phyloP scores from a whole-genome alignment of 2,329 filamentous ascomycete species.

The Corinectria fuckeliana region DNA sequence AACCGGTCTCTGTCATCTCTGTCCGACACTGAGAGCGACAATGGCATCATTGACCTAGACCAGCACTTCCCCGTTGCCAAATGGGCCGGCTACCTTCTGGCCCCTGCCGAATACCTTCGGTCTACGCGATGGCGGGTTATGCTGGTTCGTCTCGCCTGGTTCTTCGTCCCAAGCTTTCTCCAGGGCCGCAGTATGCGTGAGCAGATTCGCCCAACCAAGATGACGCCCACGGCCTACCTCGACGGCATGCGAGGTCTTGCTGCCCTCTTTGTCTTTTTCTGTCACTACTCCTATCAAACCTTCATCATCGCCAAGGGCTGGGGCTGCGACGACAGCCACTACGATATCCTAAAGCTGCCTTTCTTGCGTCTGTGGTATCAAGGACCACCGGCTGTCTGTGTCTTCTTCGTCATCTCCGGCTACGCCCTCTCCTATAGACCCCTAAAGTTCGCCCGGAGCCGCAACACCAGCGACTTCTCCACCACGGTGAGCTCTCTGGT shows the following conservation, averaged over 20 bases:
- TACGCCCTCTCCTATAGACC: constrained; percentile 64
- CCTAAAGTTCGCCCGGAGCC: constrained; percentile 52
- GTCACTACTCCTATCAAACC: constrained; percentile 61
- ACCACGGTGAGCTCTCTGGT: constrained; percentile 56
- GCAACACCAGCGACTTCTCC: constrained; percentile 48
- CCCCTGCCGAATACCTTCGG: constrained; percentile 38
- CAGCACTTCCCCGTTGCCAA: constrained; percentile 38
- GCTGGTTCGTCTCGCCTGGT: constrained; percentile 49
- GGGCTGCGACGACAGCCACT: constrained; percentile 53
- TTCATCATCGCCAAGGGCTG: constrained; percentile 60
- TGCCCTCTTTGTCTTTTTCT: constrained; percentile 63
- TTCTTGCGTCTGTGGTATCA: constrained; percentile 61
- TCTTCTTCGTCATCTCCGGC: constrained; percentile 69
- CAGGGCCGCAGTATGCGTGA: constrained; percentile 52
- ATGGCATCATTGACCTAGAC: constrained; percentile 48
- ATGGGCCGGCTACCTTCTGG: constrained; percentile 43
- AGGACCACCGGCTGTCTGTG: constrained; percentile 62
- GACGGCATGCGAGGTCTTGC: constrained; percentile 65
- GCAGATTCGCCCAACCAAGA: constrained; percentile 47
- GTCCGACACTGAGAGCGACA: constrained; percentile 54
- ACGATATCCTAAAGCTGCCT: constrained; percentile 58
- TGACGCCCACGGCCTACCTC: constrained; percentile 62
- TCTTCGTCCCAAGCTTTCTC: constrained; percentile 61
- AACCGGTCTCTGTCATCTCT: constrained; percentile 43
- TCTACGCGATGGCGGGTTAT: constrained; percentile 47